These are phyloP conservation scores for Zoysia matrella DNA, from an alignment of 202 grass and related monocot species.

Conservation along the genomic window DNA sequence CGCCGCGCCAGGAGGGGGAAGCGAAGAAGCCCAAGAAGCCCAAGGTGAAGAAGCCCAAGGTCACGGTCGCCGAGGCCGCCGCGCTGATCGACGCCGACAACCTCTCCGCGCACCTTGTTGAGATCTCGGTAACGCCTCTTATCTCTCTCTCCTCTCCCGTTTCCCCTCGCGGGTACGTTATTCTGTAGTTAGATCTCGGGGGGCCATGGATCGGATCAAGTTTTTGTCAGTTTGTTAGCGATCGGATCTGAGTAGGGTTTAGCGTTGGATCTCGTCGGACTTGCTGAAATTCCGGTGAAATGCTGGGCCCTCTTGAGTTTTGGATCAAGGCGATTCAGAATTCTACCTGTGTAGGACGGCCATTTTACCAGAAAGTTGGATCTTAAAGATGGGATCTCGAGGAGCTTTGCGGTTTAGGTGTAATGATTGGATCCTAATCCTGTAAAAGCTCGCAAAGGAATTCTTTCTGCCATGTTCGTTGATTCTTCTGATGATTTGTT, in stretches of 20 bases:
- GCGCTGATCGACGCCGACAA: slow-evolving; percentile 67
- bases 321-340: neutral
- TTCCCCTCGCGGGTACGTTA: neutral
- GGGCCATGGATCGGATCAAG: slow-evolving; percentile 23
- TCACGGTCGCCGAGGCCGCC: slow-evolving; percentile 74
- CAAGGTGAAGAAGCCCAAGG: slow-evolving; percentile 47
- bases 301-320: neutral
- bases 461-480: neutral
- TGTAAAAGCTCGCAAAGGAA: slow-evolving; percentile 3
- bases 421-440: neutral
- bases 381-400: slow-evolving; percentile 45
- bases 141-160: neutral
- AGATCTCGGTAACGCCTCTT: slow-evolving; percentile 70
- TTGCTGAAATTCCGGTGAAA: slow-evolving; percentile 17
- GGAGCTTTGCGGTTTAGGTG: slow-evolving; percentile 28
- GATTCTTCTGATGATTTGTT: slow-evolving; percentile 25
- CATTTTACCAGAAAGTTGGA: slow-evolving; percentile 27
- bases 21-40: slow-evolving; percentile 85
- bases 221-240: slow-evolving; percentile 41
- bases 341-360: slow-evolving; percentile 6
- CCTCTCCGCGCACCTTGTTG: slow-evolving; percentile 74
- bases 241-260: slow-evolving; percentile 54
- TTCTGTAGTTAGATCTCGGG: slow-evolving; percentile 38
- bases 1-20: slow-evolving; percentile 47
- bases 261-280: slow-evolving; percentile 22